A percentile compares a stretch with the other conserved stretches of the same genome.
Evolutionary conservation across 345 rosid species (phyloP).

Genomic region (Heritiera littoralis): DNA sequence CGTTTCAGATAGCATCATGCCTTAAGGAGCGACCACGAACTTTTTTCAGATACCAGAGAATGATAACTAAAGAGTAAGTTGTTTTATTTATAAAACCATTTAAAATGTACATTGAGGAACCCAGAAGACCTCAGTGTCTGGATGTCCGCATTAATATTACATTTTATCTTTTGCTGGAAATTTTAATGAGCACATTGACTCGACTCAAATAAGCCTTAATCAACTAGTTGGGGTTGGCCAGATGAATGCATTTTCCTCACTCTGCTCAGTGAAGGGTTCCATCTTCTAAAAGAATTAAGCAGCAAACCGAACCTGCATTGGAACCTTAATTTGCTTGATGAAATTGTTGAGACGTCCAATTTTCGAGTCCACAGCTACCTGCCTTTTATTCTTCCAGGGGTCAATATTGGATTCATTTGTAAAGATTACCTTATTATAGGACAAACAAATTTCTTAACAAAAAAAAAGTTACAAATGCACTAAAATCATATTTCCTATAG

Average conservation of each 20-base stretch:
- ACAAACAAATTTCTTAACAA: slow-evolving; percentile 5
- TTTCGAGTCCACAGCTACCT: slow-evolving; percentile 89
- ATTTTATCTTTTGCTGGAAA: neutral
- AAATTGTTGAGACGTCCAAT: slow-evolving; percentile 82
- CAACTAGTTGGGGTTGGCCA: neutral
- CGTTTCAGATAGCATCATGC: slow-evolving; percentile 1
- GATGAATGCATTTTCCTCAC: neutral
- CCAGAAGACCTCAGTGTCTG: neutral
- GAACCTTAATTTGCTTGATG: slow-evolving; percentile 68
- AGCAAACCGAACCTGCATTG: slow-evolving; percentile 85
- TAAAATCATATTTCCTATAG: no score
- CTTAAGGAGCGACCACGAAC: neutral
- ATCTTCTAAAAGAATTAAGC: neutral
- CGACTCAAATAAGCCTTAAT: neutral
- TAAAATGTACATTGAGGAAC: neutral
- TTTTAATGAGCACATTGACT: neutral
- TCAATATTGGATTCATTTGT: slow-evolving; percentile 96
- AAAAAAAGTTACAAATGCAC: neutral
- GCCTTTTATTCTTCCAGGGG: slow-evolving; percentile 95
- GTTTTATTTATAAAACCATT: neutral
- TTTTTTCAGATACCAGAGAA: neutral
- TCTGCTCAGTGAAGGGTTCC: neutral
- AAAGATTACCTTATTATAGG: slow-evolving; percentile 69
- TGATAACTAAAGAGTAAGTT: neutral
- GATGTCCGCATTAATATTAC: neutral